phyloP scores from a whole-genome alignment of 495 filamentous ascomycete genomes.

The Penicillium nucicola region DNA sequence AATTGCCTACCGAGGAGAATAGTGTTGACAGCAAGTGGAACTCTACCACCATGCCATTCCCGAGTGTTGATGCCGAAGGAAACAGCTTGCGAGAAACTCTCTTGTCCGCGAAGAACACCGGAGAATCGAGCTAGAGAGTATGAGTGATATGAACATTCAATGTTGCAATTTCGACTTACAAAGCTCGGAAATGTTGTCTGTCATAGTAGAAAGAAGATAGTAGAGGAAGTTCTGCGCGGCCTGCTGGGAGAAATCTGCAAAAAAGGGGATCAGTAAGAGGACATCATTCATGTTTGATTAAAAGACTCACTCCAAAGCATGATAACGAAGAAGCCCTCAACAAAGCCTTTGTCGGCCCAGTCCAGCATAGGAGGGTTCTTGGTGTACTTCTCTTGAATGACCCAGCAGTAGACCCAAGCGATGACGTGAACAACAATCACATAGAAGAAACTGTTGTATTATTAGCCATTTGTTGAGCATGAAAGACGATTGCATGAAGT shows the following conservation, averaged over 20 bases:
- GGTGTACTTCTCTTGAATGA: conserved; percentile 47
- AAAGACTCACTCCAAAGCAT: conserved; percentile 37
- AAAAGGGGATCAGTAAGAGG: not conserved
- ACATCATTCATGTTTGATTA: not conserved
- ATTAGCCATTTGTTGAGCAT: not conserved
- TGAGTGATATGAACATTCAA: conserved; percentile 12
- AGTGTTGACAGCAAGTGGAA: conserved; percentile 48
- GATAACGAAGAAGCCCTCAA: conserved; percentile 44
- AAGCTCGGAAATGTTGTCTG: conserved; percentile 53
- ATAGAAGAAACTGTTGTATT: conserved; percentile 33
- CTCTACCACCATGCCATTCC: conserved; percentile 45
- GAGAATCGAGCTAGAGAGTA: conserved; percentile 45
- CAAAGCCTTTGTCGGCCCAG: conserved; percentile 42
- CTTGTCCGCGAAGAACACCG: conserved; percentile 57
- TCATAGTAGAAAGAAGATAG: conserved; percentile 58
- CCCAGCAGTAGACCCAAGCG: conserved; percentile 48
- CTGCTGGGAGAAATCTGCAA: conserved; percentile 40
- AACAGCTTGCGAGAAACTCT: conserved; percentile 59
- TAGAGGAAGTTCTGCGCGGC: conserved; percentile 51
- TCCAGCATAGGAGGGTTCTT: conserved; percentile 38
- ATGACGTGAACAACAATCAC: conserved; percentile 39
- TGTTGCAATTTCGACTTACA: conserved; percentile 26
- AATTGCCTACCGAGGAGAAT: conserved; percentile 41
- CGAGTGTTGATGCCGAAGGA: conserved; percentile 53
- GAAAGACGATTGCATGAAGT: no score